Evolutionary conservation across 192 early-diverging fungal species (phyloP), one percentile per base, ranked within the genome.

Genomic region (Coemansia biformis): DNA sequence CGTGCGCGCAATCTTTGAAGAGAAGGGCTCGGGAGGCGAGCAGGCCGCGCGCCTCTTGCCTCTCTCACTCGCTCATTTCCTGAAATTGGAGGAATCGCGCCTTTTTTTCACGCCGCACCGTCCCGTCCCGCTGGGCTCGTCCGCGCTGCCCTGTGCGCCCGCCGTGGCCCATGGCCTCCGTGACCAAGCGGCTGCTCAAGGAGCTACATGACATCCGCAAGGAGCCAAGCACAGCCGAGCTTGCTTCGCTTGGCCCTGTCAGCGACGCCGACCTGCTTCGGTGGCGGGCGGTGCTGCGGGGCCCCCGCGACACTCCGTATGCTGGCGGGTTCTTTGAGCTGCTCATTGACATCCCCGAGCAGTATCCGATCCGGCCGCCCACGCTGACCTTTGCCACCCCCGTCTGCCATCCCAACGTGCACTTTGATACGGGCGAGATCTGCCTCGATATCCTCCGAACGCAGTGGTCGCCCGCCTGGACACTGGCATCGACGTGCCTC

Each of bases 391-490:
- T 96, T 63, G 59, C 82, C 8, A 88, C 84, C 17, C 84, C 87
- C n/a, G 81, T 91, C 59, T 96, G 86, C 58, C 92, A 96, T 46
- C 92, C 92, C 38, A 98, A 98, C 61, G 86, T 98, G 48, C 85
- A 93, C 69, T 92, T 89, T 43, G 69, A 91, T 79, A 92, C 90
- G 0, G 96, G 96, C 15, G 92, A 96, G 62, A 96, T 98, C 45
- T 98, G 96, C 48, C 75, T 98, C 43, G 96, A 98, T 74, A 81
- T 98, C 29, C 77, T 98, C 30, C 93, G 92, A 52, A 77, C 87
- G 21, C 86, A 85, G 44, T 98, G 96, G 96, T 86, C 87, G 30
- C 96, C 96, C 9, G 86, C 91, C 14, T 98, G 91, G 91, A 96
- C 91, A 28, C 79, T 98, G 15, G 70, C 87, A 29, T 88, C 90